Conservation (phyloP, 352 stramenopile species). For the Phytophthora melonis region DNA sequence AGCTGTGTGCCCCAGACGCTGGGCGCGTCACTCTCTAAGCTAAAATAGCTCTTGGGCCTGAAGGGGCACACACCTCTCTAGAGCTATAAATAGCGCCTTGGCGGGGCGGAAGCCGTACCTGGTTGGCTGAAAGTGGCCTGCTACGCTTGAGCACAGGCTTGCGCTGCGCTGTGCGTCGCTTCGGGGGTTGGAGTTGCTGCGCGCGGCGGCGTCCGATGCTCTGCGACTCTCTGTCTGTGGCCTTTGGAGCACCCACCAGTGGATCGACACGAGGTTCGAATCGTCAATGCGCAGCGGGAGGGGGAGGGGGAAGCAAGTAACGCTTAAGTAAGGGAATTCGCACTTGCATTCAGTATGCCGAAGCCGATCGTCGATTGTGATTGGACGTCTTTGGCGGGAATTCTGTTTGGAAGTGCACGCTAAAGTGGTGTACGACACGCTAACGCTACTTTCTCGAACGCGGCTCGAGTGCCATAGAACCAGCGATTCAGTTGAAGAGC, state of each 20-base stretch:
- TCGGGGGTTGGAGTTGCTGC: constrained; percentile 10
- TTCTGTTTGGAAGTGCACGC: background rate
- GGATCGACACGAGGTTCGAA: constrained; percentile 48
- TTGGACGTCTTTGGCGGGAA: constrained; percentile 25
- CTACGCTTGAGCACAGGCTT: background rate
- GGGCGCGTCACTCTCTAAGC: background rate
- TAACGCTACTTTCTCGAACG: background rate
- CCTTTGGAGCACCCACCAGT: constrained; percentile 51
- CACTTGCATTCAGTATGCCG: constrained; percentile 21
- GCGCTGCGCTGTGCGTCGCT: constrained; percentile 14
- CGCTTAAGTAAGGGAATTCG: constrained; percentile 31
- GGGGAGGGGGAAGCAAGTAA: constrained; percentile 40
- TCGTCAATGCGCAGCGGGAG: constrained; percentile 44
- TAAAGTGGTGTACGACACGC: background rate
- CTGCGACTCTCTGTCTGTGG: constrained; percentile 54
- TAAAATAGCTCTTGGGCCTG: constrained; percentile 18
- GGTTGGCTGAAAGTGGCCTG: constrained; percentile 4
- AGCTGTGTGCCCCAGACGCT: constrained; percentile 8
- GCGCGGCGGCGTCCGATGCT: constrained; percentile 9
- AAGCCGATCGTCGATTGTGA: constrained; percentile 8
- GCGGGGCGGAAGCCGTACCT: background rate
- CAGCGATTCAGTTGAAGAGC: no score
- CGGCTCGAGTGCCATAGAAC: no score
- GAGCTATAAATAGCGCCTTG: constrained; percentile 19
- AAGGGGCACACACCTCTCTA: constrained; percentile 24